These are phyloP conservation scores for Fusarium guadeloupense DNA, from an alignment of 2,329 filamentous ascomycete genomes.

Conservation along the genomic window DNA sequence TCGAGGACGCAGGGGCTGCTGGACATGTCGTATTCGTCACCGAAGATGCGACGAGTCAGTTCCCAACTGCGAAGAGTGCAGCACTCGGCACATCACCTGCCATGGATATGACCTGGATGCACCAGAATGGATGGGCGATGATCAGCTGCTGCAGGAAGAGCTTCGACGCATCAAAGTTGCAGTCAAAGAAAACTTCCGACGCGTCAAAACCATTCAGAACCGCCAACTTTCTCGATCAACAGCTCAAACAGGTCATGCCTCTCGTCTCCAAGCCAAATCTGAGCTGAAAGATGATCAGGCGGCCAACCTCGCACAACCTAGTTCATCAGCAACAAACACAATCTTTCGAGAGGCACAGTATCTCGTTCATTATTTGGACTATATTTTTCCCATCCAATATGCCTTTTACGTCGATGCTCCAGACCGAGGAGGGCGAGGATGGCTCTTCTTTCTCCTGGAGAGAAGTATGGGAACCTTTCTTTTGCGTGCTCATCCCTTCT, in stretches of 20 bases:
- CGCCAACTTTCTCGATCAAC: background rate
- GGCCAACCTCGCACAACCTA: background rate
- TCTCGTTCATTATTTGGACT: slow-evolving; percentile 43
- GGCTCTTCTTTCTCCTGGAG: slow-evolving; percentile 38
- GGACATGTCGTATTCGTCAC: slow-evolving; percentile 44
- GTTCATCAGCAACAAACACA: background rate
- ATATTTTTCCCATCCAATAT: slow-evolving; percentile 43
- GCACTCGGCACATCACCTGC: slow-evolving; percentile 34
- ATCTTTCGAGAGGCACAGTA: slow-evolving; percentile 41
- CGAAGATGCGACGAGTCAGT: slow-evolving; percentile 43
- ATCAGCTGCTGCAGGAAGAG: slow-evolving; percentile 43
- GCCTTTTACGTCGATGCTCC: slow-evolving; percentile 41
- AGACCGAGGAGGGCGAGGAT: slow-evolving; percentile 39
- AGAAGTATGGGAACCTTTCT: background rate
- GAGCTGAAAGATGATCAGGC: background rate
- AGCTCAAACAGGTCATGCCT: background rate
- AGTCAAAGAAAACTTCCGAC: slow-evolving; percentile 39
- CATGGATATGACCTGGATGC: slow-evolving; percentile 45
- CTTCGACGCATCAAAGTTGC: slow-evolving; percentile 36
- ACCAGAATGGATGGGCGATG: slow-evolving; percentile 48
- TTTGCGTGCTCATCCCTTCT: accelerated
- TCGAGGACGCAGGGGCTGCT: slow-evolving; percentile 40
- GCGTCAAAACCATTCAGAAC: slow-evolving; percentile 21
- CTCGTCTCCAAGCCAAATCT: background rate
- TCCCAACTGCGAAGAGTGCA: slow-evolving; percentile 40